Evolutionary conservation across 495 filamentous ascomycete species (phyloP), one percentile per base, ranked within the genome.

Genomic region (Hypoxylon fuscum): DNA sequence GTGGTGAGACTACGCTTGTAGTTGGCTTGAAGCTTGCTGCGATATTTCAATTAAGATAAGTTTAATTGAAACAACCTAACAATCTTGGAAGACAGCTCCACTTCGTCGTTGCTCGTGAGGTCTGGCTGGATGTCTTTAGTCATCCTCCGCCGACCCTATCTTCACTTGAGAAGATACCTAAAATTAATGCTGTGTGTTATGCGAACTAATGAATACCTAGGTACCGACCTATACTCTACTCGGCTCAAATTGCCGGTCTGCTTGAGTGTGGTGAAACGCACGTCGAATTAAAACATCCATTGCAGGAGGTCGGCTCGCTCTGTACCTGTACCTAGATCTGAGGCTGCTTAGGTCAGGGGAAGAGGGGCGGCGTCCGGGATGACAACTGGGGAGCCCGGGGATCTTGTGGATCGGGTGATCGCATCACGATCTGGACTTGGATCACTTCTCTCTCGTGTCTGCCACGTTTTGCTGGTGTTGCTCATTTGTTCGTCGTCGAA

Each of bases 51-150:
- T 52, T 55, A 60, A 38, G 22, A 52, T 7, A 15, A n/a, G 34
- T 60, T 66, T 59, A 66, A 60, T 66, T 60, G 62, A 66, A 66
- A 66, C 48, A 14, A 51, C n/a, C n/a, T n/a, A n/a, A n/a, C n/a
- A n/a, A n/a, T n/a, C 29, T 12, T 48, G 52, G 44, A 21, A 55
- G 49, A 38, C 40, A 56, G n/a, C n/a, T n/a, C 32, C 5, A 20
- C 14, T 42, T 18, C 18, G 27, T 25, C 29, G 40, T 37, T 18
- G 20, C 4, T 27, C 8, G 25, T 27, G 25, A 27, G 25, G 25
- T 27, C 4, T 27, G 25, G 25, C 25, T 3, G 25, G 25, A 8
- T 27, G 25, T 8, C 25, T n/a, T n/a, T n/a, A n/a, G n/a, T n/a
- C n/a, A n/a, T n/a, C n/a, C n/a, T n/a, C n/a, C n/a, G n/a, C n/a